Percentiles rank a stretch among this genome's conserved stretches.
These are phyloP conservation scores for Glaciozyma antarctica DNA, from an alignment of 768 basidiomycete species.

Conservation along the genomic window DNA sequence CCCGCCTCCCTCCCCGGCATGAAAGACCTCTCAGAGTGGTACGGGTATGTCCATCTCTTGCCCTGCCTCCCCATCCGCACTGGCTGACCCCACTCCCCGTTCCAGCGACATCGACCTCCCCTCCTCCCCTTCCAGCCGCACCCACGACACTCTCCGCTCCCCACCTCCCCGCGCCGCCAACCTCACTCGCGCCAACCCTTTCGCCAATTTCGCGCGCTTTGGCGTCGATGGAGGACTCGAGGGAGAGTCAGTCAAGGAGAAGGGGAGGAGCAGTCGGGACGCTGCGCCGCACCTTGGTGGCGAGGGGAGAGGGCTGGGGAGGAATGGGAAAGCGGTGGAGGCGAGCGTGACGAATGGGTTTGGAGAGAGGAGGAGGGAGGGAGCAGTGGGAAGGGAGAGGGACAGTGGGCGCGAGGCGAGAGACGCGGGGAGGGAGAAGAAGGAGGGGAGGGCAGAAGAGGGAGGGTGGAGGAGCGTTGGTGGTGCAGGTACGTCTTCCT, in stretches of 20 bases:
- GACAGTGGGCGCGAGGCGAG: background rate
- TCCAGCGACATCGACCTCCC: conserved; percentile 2
- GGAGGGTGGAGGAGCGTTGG: conserved; percentile 30
- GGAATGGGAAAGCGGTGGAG: background rate
- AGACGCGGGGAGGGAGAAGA: conserved; percentile 4
- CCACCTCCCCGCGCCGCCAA: background rate
- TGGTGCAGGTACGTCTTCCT: conserved; percentile 12
- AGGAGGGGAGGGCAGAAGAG: conserved; percentile 21
- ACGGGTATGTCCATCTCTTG: conserved; percentile 11
- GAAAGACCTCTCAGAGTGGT: conserved; percentile 29
- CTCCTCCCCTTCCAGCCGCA: background rate
- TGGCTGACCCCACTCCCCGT: conserved; percentile 4
- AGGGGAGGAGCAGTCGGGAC: conserved; percentile 9
- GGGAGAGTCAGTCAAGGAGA: background rate
- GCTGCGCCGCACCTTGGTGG: conserved; percentile 16
- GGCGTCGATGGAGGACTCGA: conserved; percentile 26
- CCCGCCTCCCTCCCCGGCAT: conserved; percentile 22
- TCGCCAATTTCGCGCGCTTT: conserved; percentile 31
- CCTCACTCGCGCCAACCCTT: conserved; percentile 16
- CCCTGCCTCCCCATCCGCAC: conserved; percentile 2
- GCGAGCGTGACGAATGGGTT: background rate
- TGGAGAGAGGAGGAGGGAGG: background rate
- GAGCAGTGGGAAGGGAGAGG: background rate
- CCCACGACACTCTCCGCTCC: background rate
- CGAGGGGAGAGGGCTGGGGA: background rate